These are phyloP conservation scores for Trebouxiophyceae sp. DNA, from an alignment of 163 green algal genomes.

Conservation along the genomic window DNA sequence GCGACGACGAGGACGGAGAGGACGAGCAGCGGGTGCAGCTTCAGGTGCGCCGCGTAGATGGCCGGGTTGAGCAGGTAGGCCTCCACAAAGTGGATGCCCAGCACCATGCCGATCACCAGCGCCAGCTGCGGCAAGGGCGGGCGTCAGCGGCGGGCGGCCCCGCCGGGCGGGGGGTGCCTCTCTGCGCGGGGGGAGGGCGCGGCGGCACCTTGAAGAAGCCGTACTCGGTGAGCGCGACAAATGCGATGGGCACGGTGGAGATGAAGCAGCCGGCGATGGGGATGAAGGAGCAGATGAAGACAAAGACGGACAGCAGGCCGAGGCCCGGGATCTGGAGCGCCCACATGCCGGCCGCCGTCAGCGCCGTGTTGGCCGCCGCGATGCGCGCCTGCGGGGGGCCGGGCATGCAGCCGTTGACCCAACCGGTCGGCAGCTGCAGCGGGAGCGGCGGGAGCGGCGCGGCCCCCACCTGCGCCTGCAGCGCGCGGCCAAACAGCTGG, in stretches of 20 bases:
- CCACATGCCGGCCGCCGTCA: slow-evolving; percentile 85
- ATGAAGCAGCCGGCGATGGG: slow-evolving; percentile 92
- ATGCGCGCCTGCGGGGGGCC: slow-evolving; percentile 69
- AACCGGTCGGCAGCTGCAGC: too few species aligned
- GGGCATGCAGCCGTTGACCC: too few species aligned
- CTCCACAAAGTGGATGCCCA: slow-evolving; percentile 87
- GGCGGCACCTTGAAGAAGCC: slow-evolving; percentile 69
- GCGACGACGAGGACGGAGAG: slow-evolving; percentile 83
- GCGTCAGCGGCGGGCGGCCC: neutral
- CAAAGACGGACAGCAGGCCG: slow-evolving; percentile 81
- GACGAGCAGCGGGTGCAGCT: slow-evolving; percentile 91
- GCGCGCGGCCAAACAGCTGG: slow-evolving; percentile 84
- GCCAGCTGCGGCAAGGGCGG: slow-evolving; percentile 49
- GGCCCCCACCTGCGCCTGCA: slow-evolving; percentile 70
- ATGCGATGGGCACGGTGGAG: slow-evolving; percentile 87
- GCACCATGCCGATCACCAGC: slow-evolving; percentile 87
- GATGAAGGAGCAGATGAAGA: slow-evolving; percentile 96
- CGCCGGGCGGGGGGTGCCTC: neutral
- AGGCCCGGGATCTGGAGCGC: slow-evolving; percentile 77
- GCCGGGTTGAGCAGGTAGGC: slow-evolving; percentile 70
- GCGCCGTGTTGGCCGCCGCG: slow-evolving; percentile 78
- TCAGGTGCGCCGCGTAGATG: slow-evolving; percentile 90
- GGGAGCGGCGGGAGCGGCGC: too few species aligned
- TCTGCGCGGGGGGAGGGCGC: too few species aligned
- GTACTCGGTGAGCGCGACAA: slow-evolving; percentile 93